Evolutionary conservation across 1,284 basidiomycete species (phyloP), one percentile per base, ranked within the genome.

Genomic region (Puccinia hordei): DNA sequence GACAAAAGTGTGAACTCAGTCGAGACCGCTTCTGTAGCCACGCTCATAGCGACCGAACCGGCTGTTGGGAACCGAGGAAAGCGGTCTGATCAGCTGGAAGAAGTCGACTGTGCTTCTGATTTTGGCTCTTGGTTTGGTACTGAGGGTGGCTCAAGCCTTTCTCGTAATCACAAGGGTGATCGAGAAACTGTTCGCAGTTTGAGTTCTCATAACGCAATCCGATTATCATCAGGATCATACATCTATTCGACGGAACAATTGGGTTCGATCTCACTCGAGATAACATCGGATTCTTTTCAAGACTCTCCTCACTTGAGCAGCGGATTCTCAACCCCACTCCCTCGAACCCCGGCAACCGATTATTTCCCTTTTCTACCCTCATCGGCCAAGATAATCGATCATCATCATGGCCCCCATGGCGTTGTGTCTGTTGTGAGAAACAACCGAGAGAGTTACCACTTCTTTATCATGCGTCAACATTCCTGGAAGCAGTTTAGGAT

Each of bases 381-480:
- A 13, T 61, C 59, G 27, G 59, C 59, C 30, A 61, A 61, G 30
- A 61, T 61, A 61, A 61, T 61, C 30, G 59, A 61, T 8, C 59
- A 61, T 61, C 8, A 61, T 10, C 59, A 61, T 61, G 59, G 59
- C 27, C 59, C 59, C 35, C 59, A 30, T 35, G 59, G 30, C 35
- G 59, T 61, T 35, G 59, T 33, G 27, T 27, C 59, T 2, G 59
- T 61, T 17, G 15, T 61, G 30, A 61, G 59, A 61, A 61, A 10
- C 59, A 61, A 61, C 30, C 59, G 30, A 61, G 59, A 30, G 3
- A 61, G 59, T 24, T 61, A 35, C 59, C 59, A 35, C 13, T n/a
- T 61, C 59, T 61, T 30, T 61, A 44, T 71, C 51, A 53, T 71
- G 68, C 24, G 33, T 71, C 41, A 53, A 71, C 51, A 71, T 71